phyloP scores from a whole-genome alignment of 495 filamentous ascomycete genomes.

The Usnea hakonensis region DNA sequence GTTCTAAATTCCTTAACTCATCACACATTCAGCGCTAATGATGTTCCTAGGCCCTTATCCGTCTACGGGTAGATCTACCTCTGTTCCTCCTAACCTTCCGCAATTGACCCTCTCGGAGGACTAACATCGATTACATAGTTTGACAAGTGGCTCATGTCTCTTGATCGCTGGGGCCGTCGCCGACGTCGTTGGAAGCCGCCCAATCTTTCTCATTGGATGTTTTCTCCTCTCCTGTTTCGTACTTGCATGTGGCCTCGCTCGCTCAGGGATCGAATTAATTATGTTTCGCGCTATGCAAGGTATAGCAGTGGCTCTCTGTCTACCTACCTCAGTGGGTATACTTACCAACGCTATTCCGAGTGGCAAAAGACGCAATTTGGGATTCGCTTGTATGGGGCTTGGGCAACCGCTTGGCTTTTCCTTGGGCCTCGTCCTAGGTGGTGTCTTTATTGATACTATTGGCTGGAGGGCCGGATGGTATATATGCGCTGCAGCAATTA shows the following conservation, averaged over 20 bases:
- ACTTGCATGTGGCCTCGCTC: constrained; percentile 39
- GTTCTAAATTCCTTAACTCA: too few species aligned
- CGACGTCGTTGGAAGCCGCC: constrained; percentile 41
- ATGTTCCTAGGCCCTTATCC: too few species aligned
- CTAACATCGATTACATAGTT: too few species aligned
- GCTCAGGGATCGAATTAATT: constrained; percentile 41
- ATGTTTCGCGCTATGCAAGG: constrained; percentile 45
- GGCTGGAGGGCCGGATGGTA: constrained; percentile 48
- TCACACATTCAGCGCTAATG: too few species aligned
- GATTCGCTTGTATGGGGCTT: constrained; percentile 43
- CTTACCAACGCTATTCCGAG: constrained; percentile 37
- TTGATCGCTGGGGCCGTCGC: constrained; percentile 45
- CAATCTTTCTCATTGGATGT: constrained; percentile 40
- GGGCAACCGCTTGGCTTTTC: constrained; percentile 47
- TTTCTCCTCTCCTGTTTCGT: constrained; percentile 39
- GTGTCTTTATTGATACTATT: constrained; percentile 40
- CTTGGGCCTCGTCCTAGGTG: constrained; percentile 46
- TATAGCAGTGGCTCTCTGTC: constrained; percentile 40
- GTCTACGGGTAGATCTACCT: too few species aligned
- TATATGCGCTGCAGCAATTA: constrained; percentile 34
- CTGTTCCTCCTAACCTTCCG: too few species aligned
- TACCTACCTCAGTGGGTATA: constrained; percentile 45
- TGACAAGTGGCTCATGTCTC: constrained; percentile 37
- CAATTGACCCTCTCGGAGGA: too few species aligned
- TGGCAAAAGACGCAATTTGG: constrained; percentile 43